Percentiles rank a stretch among this genome's conserved stretches.
phyloP scores from a whole-genome alignment of 75 land plant species.

The Sequoia sempervirens region DNA sequence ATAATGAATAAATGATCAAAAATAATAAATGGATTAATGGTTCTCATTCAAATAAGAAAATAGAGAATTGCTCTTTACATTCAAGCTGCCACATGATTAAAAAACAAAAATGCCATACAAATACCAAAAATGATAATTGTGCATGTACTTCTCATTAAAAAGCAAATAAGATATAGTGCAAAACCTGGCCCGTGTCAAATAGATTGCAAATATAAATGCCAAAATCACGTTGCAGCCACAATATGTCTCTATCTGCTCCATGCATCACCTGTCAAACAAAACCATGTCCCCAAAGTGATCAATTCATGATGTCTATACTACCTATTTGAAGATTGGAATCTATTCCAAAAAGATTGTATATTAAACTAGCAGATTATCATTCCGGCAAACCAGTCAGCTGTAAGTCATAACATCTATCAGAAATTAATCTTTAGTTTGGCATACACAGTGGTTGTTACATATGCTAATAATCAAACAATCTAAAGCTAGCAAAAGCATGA shows the following conservation, averaged over 20 bases:
- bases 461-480: background rate
- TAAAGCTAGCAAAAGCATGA: background rate
- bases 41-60: background rate
- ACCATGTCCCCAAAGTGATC: background rate
- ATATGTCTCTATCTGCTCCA: too few relatives aligned
- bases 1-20: background rate
- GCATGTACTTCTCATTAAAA: background rate
- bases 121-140: background rate
- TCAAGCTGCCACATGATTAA: background rate
- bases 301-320: background rate
- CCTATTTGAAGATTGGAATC: background rate
- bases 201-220: too few relatives aligned
- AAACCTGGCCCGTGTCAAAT: background rate
- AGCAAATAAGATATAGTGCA: background rate
- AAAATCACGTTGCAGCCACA: too few relatives aligned
- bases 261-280: constrained; percentile 12
- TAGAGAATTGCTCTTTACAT: background rate
- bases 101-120: background rate
- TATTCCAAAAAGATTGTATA: background rate
- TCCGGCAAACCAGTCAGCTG: background rate
- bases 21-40: background rate
- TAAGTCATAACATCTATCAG: background rate
- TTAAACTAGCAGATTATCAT: background rate
- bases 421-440: background rate
- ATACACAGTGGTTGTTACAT: background rate